phyloP scores from a whole-genome alignment of 2,329 filamentous ascomycete species.

The Fusarium sp. region DNA sequence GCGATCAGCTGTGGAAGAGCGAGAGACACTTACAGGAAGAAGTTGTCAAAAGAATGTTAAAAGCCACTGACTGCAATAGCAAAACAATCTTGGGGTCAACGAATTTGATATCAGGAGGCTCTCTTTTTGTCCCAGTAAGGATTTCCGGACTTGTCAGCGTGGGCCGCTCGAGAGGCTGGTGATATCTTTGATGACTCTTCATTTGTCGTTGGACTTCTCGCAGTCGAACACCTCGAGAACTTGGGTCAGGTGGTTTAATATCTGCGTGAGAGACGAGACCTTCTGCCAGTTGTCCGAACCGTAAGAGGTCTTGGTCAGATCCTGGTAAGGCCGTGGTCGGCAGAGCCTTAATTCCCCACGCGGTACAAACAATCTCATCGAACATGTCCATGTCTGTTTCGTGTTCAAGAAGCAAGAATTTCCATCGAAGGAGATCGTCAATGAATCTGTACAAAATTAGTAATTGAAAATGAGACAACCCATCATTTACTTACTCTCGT shows the following conservation, averaged over 20 bases:
- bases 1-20: too few species aligned
- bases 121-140: not conserved
- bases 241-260: constrained; percentile 6
- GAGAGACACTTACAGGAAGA: constrained; percentile 32
- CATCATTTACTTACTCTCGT: constrained; percentile 21
- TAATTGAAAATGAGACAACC: not conserved
- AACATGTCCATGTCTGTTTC: constrained; percentile 41
- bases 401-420: constrained; percentile 29
- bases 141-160: not conserved
- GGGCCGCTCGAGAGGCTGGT: not conserved
- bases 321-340: not conserved
- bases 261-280: constrained; percentile 41
- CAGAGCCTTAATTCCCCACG: constrained; percentile 40
- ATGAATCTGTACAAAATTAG: constrained; percentile 44
- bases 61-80: constrained; percentile 44
- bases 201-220: constrained; percentile 35
- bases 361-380: constrained; percentile 42
- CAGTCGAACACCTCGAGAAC: constrained; percentile 32
- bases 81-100: constrained; percentile 36
- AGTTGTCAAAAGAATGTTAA: constrained; percentile 35
- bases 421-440: constrained; percentile 50
- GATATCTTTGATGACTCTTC: constrained; percentile 19
- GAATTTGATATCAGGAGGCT: constrained; percentile 2
- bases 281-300: constrained; percentile 45
- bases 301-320: constrained; percentile 19